These are phyloP conservation scores for Scheffersomyces cryptocercus DNA, from an alignment of 1,139 yeast species.

Conservation along the genomic window DNA sequence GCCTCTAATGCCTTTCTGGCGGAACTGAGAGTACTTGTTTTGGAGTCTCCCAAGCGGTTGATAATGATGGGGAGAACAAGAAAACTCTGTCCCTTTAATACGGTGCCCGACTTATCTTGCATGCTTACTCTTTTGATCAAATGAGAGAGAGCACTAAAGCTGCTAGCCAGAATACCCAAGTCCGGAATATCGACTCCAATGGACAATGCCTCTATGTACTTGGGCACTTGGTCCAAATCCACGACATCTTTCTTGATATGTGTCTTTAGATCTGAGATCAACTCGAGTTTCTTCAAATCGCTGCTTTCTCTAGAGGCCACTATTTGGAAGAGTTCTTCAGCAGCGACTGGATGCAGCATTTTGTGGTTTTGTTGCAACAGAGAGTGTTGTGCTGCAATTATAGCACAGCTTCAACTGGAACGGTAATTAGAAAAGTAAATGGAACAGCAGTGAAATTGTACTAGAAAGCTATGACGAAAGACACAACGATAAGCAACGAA, in stretches of 20 bases:
- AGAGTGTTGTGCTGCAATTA: too few species aligned
- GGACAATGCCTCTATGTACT: constrained; percentile 59
- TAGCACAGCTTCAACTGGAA: too few species aligned
- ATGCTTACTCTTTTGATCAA: constrained; percentile 73
- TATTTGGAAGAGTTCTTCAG: constrained; percentile 24
- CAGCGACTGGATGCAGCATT: constrained; percentile 15
- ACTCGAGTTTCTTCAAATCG: constrained; percentile 31
- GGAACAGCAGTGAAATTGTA: too few species aligned
- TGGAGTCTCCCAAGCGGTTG: constrained; percentile 52
- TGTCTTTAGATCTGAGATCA: constrained; percentile 57
- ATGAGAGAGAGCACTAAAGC: constrained; percentile 74
- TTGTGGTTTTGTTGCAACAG: too few species aligned
- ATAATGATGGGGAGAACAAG: constrained; percentile 60
- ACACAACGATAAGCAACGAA: too few species aligned
- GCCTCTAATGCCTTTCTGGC: constrained; percentile 63
- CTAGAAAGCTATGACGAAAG: too few species aligned
- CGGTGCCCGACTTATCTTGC: constrained; percentile 55
- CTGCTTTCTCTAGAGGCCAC: constrained; percentile 20
- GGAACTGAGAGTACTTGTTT: constrained; percentile 42
- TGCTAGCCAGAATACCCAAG: constrained; percentile 42
- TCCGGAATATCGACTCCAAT: constrained; percentile 45
- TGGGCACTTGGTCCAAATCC: constrained; percentile 51
- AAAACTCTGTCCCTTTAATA: constrained; percentile 50
- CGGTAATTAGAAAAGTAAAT: too few species aligned
- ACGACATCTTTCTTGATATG: constrained; percentile 70